Conservation (phyloP, 129 eudicot genomes). For the Helianthus annuus region HanXRQr2.0-SUNRISE NC_035441.2:113584759-113585258, state of each 20-base stretch:
- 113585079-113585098: slow-evolving; percentile 61
- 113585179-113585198: slow-evolving; percentile 76
- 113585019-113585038: slow-evolving; percentile 54
- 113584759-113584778: slow-evolving; percentile 75
- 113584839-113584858: slow-evolving; percentile 72
- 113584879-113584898: slow-evolving; percentile 65
- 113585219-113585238: slow-evolving; percentile 48
- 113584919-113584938: slow-evolving; percentile 64
- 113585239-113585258: slow-evolving; percentile 38
- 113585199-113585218: slow-evolving; percentile 53
- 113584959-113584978: slow-evolving; percentile 76
- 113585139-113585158: slow-evolving; percentile 78
- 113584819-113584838: slow-evolving; percentile 49
- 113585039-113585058: slow-evolving; percentile 69
- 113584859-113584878: slow-evolving; percentile 79
- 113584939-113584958: slow-evolving; percentile 73
- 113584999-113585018: slow-evolving; percentile 63
- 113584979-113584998: slow-evolving; percentile 70
- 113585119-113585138: slow-evolving; percentile 54
- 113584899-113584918: slow-evolving; percentile 68
- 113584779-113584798: slow-evolving; percentile 67
- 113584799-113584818: slow-evolving; percentile 57
- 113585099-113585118: slow-evolving; percentile 72
- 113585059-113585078: slow-evolving; percentile 80
- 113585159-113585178: slow-evolving; percentile 73